A percentile compares a stretch with the other conserved stretches of the same genome.
Evolutionary conservation across 371 early-diverging fungal genomes (phyloP).

Genomic region (Circinella minor): DNA sequence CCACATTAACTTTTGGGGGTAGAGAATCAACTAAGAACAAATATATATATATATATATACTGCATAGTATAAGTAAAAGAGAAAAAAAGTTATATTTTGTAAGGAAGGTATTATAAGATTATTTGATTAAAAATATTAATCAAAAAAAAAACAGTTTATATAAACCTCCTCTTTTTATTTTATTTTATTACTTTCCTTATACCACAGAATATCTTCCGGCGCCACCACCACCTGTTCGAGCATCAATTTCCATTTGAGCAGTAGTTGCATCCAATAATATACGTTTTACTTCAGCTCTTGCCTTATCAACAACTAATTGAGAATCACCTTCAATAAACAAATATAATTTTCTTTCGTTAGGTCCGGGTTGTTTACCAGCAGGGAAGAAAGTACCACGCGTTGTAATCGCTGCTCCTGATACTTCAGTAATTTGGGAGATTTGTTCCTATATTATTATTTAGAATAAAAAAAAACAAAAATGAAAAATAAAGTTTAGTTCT

Average conservation of each 20-base stretch:
- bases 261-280: conserved; percentile 87
- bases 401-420: conserved; percentile 94
- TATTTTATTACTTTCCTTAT: conserved; percentile 19
- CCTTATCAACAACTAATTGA: conserved; percentile 87
- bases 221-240: conserved; percentile 52
- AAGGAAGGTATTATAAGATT: too few relatives aligned
- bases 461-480: too few relatives aligned
- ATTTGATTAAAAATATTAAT: too few relatives aligned
- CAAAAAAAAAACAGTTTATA: too few relatives aligned
- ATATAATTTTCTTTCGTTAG: conserved; percentile 89
- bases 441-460: conserved; percentile 65
- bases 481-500: too few relatives aligned
- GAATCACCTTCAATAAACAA: conserved; percentile 95
- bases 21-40: too few relatives aligned
- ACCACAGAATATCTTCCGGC: conserved; percentile 56
- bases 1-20: too few relatives aligned
- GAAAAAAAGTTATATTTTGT: too few relatives aligned
- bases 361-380: conserved; percentile 78
- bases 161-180: not conserved
- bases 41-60: too few relatives aligned
- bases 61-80: too few relatives aligned
- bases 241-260: conserved; percentile 74
- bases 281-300: conserved; percentile 92
- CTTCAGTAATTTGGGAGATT: conserved; percentile 89
- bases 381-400: conserved; percentile 90